Evolutionary conservation across 202 grass and related monocot genomes (phyloP), one percentile per base, ranked within the genome.

Genomic region (Musa balbisiana): DNA sequence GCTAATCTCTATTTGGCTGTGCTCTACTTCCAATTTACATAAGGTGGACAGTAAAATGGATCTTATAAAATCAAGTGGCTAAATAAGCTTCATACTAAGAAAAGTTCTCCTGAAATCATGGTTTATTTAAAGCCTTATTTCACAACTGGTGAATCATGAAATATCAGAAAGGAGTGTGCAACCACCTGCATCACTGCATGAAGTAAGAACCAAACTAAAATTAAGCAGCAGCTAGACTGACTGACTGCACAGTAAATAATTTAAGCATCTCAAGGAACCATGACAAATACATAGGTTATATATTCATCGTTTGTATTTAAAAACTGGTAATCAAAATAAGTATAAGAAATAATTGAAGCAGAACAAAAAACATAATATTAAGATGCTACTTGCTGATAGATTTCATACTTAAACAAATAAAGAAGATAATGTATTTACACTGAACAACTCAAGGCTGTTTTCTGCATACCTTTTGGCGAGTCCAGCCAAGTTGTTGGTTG

Each of bases 381-480:
- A 43, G 33, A 43, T 43, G 33, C 33, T 43, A 43, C 33, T 43
- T 43, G 56, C 8, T 21, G 56, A 3, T 60, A 10, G 17, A n/a
- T 8, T 60, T 60, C 56, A 60, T 4, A 20, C 8, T 8, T 60
- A 60, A n/a, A n/a, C 0, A 19, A 43, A 43, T 43, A 43, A 43
- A 43, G 33, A 5, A 43, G 33, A 43, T 43, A 43, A 43, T 43
- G 33, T 5, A 43, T 43, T 69, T 69, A 49, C 17, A 70, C 26
- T 70, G 26, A 19, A 50, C 16, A 70, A 50, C 11, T 10, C 20
- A 6, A 51, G 16, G 56, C 17, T 19, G 9, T 50, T 24, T 70
- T 70, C n/a, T 21, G 17, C 16, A 11, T 70, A 95, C 95, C 91
- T 99, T 99, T 89, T 99, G 95, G 8, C 95, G 87, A 51, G 95